A percentile compares a stretch with the other conserved stretches of the same genome.
These are phyloP conservation scores for Gossypium schwendimanii DNA, from an alignment of 441 rosid genomes.

Conservation along the genomic window DNA sequence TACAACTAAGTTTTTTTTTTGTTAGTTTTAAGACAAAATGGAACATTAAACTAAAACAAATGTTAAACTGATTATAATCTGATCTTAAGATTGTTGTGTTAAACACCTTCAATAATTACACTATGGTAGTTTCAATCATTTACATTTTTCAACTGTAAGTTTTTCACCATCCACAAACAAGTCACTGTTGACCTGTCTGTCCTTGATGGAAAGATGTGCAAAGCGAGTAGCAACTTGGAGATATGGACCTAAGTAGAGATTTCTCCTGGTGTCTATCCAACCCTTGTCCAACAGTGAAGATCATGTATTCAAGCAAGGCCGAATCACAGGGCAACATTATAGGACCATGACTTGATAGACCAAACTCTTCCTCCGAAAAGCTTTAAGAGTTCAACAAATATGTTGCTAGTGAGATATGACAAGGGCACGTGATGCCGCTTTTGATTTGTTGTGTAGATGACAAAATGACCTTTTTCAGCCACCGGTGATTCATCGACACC, in stretches of 20 bases:
- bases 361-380: conserved; percentile 25
- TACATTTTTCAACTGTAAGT: background rate
- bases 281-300: conserved; percentile 9
- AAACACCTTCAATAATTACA: background rate
- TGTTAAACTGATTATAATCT: no score
- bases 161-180: background rate
- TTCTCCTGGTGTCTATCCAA: conserved; percentile 3
- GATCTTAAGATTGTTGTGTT: no score
- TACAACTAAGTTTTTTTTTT: background rate
- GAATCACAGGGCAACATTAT: conserved; percentile 37
- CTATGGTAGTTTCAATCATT: background rate
- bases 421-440: conserved; percentile 15
- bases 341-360: conserved; percentile 19
- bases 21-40: background rate
- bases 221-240: background rate
- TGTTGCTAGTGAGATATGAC: conserved; percentile 9
- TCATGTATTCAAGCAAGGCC: conserved; percentile 20
- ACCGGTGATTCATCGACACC: background rate
- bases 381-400: conserved; percentile 3
- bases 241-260: background rate
- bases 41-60: background rate
- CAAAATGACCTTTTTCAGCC: conserved; percentile 6
- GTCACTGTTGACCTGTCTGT: background rate
- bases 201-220: background rate
- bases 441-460: conserved; percentile 20